phyloP scores from a whole-genome alignment of 805 yeast genomes.

The Lachancea waltii region DNA sequence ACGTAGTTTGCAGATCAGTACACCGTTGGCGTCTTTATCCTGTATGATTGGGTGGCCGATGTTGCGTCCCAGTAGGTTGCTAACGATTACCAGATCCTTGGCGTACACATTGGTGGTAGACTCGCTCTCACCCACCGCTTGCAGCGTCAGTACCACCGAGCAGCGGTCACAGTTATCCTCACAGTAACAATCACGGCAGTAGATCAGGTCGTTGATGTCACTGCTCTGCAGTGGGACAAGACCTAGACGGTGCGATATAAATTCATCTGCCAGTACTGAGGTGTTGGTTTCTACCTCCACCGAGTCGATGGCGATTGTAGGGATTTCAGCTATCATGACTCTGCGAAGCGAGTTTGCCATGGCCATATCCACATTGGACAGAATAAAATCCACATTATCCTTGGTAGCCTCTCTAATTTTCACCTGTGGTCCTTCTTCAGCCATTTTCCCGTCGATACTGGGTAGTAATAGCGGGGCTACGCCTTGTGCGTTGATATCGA shows the following conservation, averaged over 20 bases:
- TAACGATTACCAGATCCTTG: conserved; percentile 55
- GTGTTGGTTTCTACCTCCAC: conserved; percentile 93
- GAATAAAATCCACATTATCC: conserved; percentile 85
- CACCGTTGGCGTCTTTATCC: conserved; percentile 73
- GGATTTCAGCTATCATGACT: conserved; percentile 91
- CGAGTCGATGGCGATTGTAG: conserved; percentile 91
- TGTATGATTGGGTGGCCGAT: conserved; percentile 83
- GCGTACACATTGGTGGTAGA: conserved; percentile 87
- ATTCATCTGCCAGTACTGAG: conserved; percentile 94
- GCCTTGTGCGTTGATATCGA: background rate
- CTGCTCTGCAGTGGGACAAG: conserved; percentile 80
- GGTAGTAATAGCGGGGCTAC: background rate
- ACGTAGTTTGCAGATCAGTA: conserved; percentile 84
- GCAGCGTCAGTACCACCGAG: conserved; percentile 76
- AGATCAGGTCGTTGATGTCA: conserved; percentile 76
- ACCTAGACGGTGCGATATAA: conserved; percentile 90
- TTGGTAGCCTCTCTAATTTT: conserved; percentile 80
- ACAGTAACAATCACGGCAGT: conserved; percentile 94
- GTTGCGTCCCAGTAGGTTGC: conserved; percentile 34
- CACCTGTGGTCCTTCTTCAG: conserved; percentile 56
- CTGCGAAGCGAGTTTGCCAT: conserved; percentile 90
- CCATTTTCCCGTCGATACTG: conserved; percentile 16
- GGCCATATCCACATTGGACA: conserved; percentile 80
- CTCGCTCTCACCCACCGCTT: conserved; percentile 86
- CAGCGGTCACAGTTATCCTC: conserved; percentile 96